Conservation (phyloP, 179 eudicot species). For the Pouteria campechiana region DNA sequence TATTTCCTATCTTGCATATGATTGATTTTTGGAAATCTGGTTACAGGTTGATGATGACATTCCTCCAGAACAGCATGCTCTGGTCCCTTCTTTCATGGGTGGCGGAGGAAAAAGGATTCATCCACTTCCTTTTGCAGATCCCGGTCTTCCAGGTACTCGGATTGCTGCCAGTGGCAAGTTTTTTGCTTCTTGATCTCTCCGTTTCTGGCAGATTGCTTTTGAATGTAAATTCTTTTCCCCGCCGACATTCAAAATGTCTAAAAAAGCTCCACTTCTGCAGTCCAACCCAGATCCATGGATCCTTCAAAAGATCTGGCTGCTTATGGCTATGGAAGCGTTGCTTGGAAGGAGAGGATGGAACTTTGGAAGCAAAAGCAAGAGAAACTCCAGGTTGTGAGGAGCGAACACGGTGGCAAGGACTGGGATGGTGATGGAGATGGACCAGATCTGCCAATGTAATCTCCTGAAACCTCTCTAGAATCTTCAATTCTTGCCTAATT, state of each 20-base stretch:
- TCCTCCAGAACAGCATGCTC: not conserved
- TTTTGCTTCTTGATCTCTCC: too few species aligned
- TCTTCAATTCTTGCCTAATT: not conserved
- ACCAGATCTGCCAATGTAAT: constrained; percentile 34
- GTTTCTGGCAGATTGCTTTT: too few species aligned
- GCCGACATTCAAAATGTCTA: too few species aligned
- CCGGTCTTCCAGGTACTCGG: too few species aligned
- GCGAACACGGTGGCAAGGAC: constrained; percentile 19
- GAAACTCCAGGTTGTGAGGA: constrained; percentile 30
- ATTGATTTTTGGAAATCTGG: not conserved
- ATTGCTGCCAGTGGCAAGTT: too few species aligned
- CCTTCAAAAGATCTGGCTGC: constrained; percentile 35
- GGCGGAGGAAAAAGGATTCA: constrained; percentile 30
- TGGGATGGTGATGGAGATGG: constrained; percentile 16
- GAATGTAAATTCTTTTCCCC: too few species aligned
- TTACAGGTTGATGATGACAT: not conserved
- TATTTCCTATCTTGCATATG: not conserved
- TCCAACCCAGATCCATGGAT: constrained; percentile 36
- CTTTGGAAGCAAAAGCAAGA: constrained; percentile 43
- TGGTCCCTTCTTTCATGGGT: constrained; percentile 3
- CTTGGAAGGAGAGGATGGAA: constrained; percentile 51
- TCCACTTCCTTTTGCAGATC: constrained; percentile 12
- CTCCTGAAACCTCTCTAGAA: constrained; percentile 4
- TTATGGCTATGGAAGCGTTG: constrained; percentile 46
- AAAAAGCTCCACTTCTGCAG: too few species aligned